phyloP scores from a whole-genome alignment of 2,329 filamentous ascomycete species.

The Curvularia verruculosa region DNA sequence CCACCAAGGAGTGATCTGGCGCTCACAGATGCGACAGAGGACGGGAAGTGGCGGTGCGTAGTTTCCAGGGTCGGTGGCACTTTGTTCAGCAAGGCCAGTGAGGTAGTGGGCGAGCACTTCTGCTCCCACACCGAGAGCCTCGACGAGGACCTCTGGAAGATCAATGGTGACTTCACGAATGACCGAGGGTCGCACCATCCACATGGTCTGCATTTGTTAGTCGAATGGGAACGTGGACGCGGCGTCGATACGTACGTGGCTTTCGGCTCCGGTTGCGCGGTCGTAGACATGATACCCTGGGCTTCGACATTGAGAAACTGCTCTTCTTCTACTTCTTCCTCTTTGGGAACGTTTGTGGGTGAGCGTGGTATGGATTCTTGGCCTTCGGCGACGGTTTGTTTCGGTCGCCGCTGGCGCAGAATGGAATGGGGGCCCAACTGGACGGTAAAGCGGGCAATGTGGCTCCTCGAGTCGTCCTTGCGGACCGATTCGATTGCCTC shows the following conservation, averaged over 20 bases:
- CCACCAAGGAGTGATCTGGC: slow-evolving; percentile 98
- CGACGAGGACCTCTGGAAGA: slow-evolving; percentile 84
- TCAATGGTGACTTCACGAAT: slow-evolving; percentile 95
- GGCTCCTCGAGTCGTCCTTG: slow-evolving; percentile 90
- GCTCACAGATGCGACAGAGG: slow-evolving; percentile 95
- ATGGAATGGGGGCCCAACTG: slow-evolving; percentile 46
- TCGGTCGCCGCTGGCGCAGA: slow-evolving; percentile 40
- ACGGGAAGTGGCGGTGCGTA: slow-evolving; percentile 83
- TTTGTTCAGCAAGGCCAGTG: slow-evolving; percentile 83
- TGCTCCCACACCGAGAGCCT: slow-evolving; percentile 91
- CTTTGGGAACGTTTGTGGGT: slow-evolving; percentile 28
- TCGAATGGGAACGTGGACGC: neutral
- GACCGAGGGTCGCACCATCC: slow-evolving; percentile 96
- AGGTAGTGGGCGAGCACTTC: slow-evolving; percentile 94
- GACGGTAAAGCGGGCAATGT: slow-evolving; percentile 63
- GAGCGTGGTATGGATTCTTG: slow-evolving; percentile 41
- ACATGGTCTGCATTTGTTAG: slow-evolving; percentile 79
- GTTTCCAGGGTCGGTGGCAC: slow-evolving; percentile 73
- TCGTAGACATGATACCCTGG: slow-evolving; percentile 99
- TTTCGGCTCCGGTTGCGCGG: slow-evolving; percentile 80
- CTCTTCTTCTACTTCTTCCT: slow-evolving; percentile 45
- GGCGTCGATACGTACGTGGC: slow-evolving; percentile 72
- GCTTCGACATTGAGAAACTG: slow-evolving; percentile 82
- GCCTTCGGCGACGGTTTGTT: slow-evolving; percentile 33
- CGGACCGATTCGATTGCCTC: slow-evolving; percentile 83